A percentile compares a stretch with the other conserved stretches of the same genome.
Evolutionary conservation across 192 early-diverging fungal species (phyloP).

Genomic region (Gonapodya sp.): DNA sequence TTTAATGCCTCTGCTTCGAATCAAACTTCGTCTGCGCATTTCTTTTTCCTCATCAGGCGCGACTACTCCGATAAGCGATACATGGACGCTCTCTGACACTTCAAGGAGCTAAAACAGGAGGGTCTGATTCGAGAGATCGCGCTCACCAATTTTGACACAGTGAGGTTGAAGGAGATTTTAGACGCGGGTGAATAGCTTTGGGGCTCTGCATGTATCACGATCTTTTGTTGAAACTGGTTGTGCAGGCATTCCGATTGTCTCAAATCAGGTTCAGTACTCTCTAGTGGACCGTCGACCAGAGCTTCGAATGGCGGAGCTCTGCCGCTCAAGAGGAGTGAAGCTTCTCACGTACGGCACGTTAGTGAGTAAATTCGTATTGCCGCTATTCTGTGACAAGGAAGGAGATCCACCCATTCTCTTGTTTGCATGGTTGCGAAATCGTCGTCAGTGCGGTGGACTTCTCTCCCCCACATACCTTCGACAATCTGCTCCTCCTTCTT

Average conservation of each 20-base stretch:
- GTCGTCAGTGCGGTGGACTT: neutral
- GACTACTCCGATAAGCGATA: neutral
- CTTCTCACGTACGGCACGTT: slow-evolving; percentile 2
- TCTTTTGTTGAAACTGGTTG: neutral
- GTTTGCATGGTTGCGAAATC: too few species aligned
- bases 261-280: slow-evolving; percentile 7
- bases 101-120: neutral
- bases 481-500: neutral
- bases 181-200: neutral
- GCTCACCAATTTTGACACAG: neutral
- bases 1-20: neutral
- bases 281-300: neutral
- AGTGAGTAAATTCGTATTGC: too few species aligned
- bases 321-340: neutral
- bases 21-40: too few species aligned
- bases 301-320: neutral
- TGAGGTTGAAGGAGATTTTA: neutral
- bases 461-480: neutral
- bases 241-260: slow-evolving; percentile 6
- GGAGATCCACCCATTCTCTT: too few species aligned
- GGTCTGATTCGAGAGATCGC: neutral
- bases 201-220: neutral
- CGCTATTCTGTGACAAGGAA: neutral
- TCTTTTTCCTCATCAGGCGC: too few species aligned
- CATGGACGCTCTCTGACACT: neutral